phyloP scores from a whole-genome alignment of 202 grass and related monocot species.

The Bolboschoenoplectus hybrid region DNA sequence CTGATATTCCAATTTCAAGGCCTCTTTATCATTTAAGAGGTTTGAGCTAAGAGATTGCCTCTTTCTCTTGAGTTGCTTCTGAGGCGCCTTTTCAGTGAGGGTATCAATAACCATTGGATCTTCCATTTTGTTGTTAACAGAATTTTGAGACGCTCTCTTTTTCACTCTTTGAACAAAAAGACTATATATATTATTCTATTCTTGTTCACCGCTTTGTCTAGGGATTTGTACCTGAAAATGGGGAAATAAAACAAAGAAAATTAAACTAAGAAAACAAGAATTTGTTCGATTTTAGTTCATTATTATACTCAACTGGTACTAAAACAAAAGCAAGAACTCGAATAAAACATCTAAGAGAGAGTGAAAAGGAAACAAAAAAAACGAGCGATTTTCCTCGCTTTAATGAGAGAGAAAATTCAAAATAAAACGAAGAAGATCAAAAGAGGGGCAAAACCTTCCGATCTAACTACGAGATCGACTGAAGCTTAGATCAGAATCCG shows the following conservation, averaged over 20 bases:
- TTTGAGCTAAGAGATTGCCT: constrained; percentile 51
- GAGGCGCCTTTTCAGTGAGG: constrained; percentile 36
- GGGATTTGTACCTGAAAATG: neutral
- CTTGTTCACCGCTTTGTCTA: constrained; percentile 5
- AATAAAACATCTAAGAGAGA: neutral
- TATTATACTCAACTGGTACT: neutral
- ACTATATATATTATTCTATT: neutral
- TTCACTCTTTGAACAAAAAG: constrained; percentile 25
- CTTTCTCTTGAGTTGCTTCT: constrained; percentile 87
- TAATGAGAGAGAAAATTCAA: constrained; percentile 1
- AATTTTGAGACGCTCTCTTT: neutral
- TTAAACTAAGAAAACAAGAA: constrained; percentile 13
- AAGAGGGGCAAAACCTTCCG: neutral
- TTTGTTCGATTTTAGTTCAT: neutral
- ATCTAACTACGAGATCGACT: constrained; percentile 22
- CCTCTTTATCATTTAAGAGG: constrained; percentile 54
- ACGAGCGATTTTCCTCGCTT: neutral
- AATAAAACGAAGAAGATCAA: constrained; percentile 10
- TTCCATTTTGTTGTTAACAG: neutral
- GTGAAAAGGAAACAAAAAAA: too few species aligned
- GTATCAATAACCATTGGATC: constrained; percentile 39
- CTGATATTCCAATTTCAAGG: constrained; percentile 46
- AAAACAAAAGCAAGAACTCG: neutral
- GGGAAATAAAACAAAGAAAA: constrained; percentile 7
- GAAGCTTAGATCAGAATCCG: neutral